Evolutionary conservation across 2,329 filamentous ascomycete genomes (phyloP), one percentile per base, ranked within the genome.

Genomic region (Hypoxylon sp.): DNA sequence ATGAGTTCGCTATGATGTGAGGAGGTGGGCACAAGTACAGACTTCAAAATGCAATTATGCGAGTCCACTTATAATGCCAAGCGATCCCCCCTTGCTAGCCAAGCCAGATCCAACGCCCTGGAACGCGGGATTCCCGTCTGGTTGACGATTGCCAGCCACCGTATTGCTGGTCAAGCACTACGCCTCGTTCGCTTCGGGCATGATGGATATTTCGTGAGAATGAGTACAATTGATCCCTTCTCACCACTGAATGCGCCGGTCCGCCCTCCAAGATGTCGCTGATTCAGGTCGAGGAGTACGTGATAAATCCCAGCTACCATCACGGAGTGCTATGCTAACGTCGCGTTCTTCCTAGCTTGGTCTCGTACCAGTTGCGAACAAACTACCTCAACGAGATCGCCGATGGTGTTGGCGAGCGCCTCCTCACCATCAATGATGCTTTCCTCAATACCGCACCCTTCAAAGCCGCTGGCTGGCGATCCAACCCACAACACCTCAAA

Each of bases 371-470:
- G 74, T 81, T 96, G 54, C 88, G 91, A 48, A 89, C 89, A 31
- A 88, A 88, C 68, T 95, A 95, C 71, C 85, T 96, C 29, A 87
- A 87, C 65, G 86, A 91, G 62, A 88, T 93, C 64, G 89, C 89
- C 65, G 91, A 96, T 72, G 91, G 91, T 60, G 90, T 95, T 6
- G 91, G 91, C 64, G 91, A 96, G 74, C 88, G 91, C 17, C 82
- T 95, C 35, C 91, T 96, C 72, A 91, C 87, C 33, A 83, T 96
- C 60, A 91, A 94, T 74, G 87, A 92, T 70, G 82, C 83, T 63
- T 89, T 93, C 69, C 80, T 95, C 62, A 93, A 92, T 72, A 90
- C 90, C 23, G 86, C 88, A 2, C 87, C 90, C 24, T 95, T 94
- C 79, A 92, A 92, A 75, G 87, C 89, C 46, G 89, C 90, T 59